A percentile compares a stretch with the other conserved stretches of the same genome.
Evolutionary conservation across 2,329 filamentous ascomycete species (phyloP).

Genomic region (Paraconiothyrium sp.): DNA sequence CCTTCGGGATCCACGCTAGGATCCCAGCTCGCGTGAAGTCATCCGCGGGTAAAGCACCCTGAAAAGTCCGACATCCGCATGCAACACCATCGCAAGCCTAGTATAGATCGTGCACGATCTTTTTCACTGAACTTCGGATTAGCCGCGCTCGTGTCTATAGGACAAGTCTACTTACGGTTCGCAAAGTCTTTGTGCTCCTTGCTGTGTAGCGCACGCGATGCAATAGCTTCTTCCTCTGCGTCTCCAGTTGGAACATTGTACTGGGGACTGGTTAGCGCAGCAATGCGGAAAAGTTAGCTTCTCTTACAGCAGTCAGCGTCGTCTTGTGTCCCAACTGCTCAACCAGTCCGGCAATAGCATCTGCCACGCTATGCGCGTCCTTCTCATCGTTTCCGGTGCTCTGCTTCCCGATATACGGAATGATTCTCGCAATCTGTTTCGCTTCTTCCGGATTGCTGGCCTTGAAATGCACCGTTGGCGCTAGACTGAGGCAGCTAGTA

Average conservation of each 20-base stretch:
- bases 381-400: constrained; percentile 54
- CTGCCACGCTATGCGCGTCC: constrained; percentile 56
- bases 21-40: neutral
- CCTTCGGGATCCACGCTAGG: neutral
- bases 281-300: neutral
- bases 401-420: constrained; percentile 56
- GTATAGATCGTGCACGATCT: constrained; percentile 45
- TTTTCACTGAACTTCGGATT: constrained; percentile 34
- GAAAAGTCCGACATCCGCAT: too few relatives aligned
- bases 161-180: constrained; percentile 35
- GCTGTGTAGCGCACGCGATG: constrained; percentile 44
- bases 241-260: constrained; percentile 48
- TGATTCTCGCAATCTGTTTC: constrained; percentile 57
- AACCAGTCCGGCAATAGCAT: constrained; percentile 58
- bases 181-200: constrained; percentile 50
- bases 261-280: constrained; percentile 31
- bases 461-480: constrained; percentile 63
- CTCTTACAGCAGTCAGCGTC: constrained; percentile 44
- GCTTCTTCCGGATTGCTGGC: constrained; percentile 58
- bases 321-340: constrained; percentile 54
- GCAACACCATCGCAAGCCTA: constrained; percentile 18
- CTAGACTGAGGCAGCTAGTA: constrained; percentile 63
- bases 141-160: constrained; percentile 18
- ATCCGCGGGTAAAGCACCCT: neutral
- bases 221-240: constrained; percentile 49